These are phyloP conservation scores for Penicillium sp. DNA, from an alignment of 2,329 filamentous ascomycete genomes.

Conservation along the genomic window DNA sequence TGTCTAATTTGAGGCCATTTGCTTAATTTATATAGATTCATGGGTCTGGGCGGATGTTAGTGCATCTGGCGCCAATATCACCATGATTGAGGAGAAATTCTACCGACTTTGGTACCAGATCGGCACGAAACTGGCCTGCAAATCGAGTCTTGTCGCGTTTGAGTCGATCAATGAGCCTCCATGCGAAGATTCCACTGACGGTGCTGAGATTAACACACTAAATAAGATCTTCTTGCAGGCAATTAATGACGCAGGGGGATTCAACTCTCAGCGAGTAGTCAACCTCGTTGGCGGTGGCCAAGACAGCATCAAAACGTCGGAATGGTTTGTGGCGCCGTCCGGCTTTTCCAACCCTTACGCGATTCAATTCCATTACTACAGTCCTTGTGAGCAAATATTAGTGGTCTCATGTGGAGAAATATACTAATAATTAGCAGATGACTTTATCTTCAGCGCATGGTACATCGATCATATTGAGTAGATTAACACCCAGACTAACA, in stretches of 20 bases:
- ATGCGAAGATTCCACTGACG: conserved; percentile 56
- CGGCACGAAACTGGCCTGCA: conserved; percentile 58
- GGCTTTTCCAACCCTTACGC: conserved; percentile 62
- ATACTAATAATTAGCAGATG: conserved; percentile 22
- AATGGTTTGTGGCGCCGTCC: conserved; percentile 57
- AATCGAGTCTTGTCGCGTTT: conserved; percentile 58
- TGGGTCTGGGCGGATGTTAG: conserved; percentile 63
- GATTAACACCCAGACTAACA: conserved; percentile 20
- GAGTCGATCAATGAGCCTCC: conserved; percentile 66
- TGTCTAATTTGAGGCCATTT: neutral
- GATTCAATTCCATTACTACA: conserved; percentile 67
- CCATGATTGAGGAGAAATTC: conserved; percentile 61
- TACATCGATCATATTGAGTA: conserved; percentile 7
- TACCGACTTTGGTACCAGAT: conserved; percentile 63
- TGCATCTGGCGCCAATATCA: conserved; percentile 50
- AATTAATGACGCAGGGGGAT: conserved; percentile 59
- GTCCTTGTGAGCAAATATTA: conserved; percentile 34
- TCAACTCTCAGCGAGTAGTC: conserved; percentile 60
- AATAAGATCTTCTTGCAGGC: conserved; percentile 62
- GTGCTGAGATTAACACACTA: conserved; percentile 57
- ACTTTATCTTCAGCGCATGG: conserved; percentile 37
- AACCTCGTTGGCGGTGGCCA: conserved; percentile 58
- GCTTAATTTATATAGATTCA: conserved; percentile 43
- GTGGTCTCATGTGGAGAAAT: neutral
- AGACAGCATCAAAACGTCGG: conserved; percentile 57